Conservation (phyloP, 169 alveolate genomes). For the Cryptosporidium andersoni region DNA sequence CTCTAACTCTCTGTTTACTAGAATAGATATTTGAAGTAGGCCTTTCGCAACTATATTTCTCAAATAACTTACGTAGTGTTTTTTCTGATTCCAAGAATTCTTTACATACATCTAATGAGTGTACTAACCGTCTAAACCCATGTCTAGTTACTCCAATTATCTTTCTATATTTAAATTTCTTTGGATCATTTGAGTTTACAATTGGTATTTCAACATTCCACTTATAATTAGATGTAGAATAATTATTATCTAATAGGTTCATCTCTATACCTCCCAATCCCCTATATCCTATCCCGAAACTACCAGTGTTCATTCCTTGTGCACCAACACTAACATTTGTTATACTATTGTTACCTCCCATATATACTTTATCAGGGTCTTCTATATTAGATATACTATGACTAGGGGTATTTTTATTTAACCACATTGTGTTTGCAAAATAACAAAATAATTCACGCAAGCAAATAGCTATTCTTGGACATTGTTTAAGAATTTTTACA, state of each 20-base stretch:
- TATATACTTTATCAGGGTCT: not conserved
- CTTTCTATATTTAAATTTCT: slow-evolving; percentile 17
- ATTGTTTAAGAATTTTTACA: slow-evolving; percentile 61
- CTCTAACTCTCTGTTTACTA: slow-evolving; percentile 54
- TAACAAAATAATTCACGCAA: slow-evolving; percentile 54
- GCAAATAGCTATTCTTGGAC: slow-evolving; percentile 65
- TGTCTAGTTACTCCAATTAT: slow-evolving; percentile 61
- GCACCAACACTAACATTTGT: not conserved
- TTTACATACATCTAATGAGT: slow-evolving; percentile 39
- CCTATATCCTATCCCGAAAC: not conserved
- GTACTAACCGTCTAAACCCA: slow-evolving; percentile 61
- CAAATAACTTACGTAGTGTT: slow-evolving; percentile 14
- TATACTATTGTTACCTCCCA: not conserved
- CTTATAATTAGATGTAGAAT: slow-evolving; percentile 15
- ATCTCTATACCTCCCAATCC: not conserved
- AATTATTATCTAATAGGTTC: not conserved
- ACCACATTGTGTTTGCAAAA: slow-evolving; percentile 61
- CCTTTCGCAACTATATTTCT: slow-evolving; percentile 57
- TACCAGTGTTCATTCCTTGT: not conserved
- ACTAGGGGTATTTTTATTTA: slow-evolving; percentile 34
- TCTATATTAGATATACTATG: slow-evolving; percentile 16
- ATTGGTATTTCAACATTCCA: slow-evolving; percentile 41
- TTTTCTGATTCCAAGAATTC: slow-evolving; percentile 58
- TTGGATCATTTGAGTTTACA: slow-evolving; percentile 69
- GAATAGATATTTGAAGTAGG: slow-evolving; percentile 4